Conservation (phyloP, 768 basidiomycete genomes). For the Collybiopsis confluens region DNA sequence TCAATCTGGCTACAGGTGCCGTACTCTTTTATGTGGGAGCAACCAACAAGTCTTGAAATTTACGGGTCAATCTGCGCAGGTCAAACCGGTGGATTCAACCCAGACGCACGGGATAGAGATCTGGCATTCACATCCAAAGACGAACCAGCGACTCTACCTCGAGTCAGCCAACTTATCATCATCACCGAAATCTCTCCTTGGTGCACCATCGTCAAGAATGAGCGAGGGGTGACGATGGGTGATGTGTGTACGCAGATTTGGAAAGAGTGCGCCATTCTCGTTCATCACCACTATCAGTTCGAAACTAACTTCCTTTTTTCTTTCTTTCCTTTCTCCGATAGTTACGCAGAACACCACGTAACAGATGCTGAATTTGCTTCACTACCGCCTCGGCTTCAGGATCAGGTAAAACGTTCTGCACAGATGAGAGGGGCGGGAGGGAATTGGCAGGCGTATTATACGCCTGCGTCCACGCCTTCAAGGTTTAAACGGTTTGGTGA, state of each 20-base stretch:
- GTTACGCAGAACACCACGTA: slow-evolving; percentile 66
- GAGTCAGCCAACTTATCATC: slow-evolving; percentile 54
- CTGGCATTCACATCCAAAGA: slow-evolving; percentile 49
- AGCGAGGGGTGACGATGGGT: slow-evolving; percentile 67
- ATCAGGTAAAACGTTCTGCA: slow-evolving; percentile 65
- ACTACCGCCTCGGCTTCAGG: slow-evolving; percentile 62
- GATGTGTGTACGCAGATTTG: slow-evolving; percentile 72
- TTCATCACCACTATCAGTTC: background rate
- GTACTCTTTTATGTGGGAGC: background rate
- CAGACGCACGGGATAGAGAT: slow-evolving; percentile 54
- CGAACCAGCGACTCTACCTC: slow-evolving; percentile 68
- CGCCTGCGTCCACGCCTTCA: slow-evolving; percentile 41
- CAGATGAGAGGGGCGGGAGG: slow-evolving; percentile 25
- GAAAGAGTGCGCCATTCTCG: slow-evolving; percentile 57
- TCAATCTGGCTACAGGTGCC: slow-evolving; percentile 67
- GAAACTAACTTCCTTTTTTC: slow-evolving; percentile 9
- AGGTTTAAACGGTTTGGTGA: slow-evolving; percentile 61
- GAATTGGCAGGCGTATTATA: slow-evolving; percentile 41
- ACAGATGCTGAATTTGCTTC: slow-evolving; percentile 62
- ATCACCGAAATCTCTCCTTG: slow-evolving; percentile 65
- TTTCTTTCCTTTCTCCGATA: slow-evolving; percentile 22
- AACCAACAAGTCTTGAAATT: background rate
- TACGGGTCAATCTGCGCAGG: slow-evolving; percentile 30
- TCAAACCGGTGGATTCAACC: slow-evolving; percentile 58
- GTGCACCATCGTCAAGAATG: slow-evolving; percentile 73